Evolutionary conservation across 805 yeast genomes (phyloP).

Genomic region (Metschnikowia bowlesiae): DNA sequence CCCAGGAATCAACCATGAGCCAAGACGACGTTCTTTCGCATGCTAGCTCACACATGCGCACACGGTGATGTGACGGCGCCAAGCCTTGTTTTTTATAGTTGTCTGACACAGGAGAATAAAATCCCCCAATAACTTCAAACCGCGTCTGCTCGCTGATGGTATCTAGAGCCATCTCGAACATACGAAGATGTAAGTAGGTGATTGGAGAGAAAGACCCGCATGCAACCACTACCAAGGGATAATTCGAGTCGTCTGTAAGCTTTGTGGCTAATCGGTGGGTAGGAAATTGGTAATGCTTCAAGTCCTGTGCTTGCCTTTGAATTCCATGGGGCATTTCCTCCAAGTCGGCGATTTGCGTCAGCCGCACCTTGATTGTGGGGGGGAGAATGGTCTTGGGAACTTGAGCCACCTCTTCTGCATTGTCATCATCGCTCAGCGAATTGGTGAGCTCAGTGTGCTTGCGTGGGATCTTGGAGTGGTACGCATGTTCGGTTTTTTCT

Average conservation of each 20-base stretch:
- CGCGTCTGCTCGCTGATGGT: conserved; percentile 85
- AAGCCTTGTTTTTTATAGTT: conserved; percentile 91
- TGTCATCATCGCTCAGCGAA: conserved; percentile 41
- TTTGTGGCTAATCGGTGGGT: conserved; percentile 74
- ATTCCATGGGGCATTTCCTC: conserved; percentile 97
- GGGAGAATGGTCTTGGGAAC: conserved; percentile 26
- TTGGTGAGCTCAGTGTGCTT: conserved; percentile 50
- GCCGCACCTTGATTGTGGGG: conserved; percentile 43
- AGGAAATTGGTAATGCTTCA: conserved; percentile 76
- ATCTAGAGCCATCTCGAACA: conserved; percentile 99
- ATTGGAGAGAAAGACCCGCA: conserved; percentile 97
- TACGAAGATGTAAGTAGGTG: conserved; percentile 88
- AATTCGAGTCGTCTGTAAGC: conserved; percentile 67
- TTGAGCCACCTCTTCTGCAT: background rate
- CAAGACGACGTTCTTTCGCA: conserved; percentile 95
- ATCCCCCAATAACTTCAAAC: conserved; percentile 95
- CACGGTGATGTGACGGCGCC: conserved; percentile 85
- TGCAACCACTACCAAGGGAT: conserved; percentile 91
- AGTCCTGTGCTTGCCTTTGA: conserved; percentile 72
- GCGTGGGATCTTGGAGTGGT: conserved; percentile 46
- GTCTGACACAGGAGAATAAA: conserved; percentile 90
- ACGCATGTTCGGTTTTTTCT: conserved; percentile 16
- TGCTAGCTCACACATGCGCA: conserved; percentile 96
- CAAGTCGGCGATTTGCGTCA: conserved; percentile 78
- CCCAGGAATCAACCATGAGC: conserved; percentile 99